Percentiles rank a stretch among this genome's conserved stretches.
These are phyloP conservation scores for Globisporangium radiosum DNA, from an alignment of 352 stramenopile genomes.

Conservation along the genomic window DNA sequence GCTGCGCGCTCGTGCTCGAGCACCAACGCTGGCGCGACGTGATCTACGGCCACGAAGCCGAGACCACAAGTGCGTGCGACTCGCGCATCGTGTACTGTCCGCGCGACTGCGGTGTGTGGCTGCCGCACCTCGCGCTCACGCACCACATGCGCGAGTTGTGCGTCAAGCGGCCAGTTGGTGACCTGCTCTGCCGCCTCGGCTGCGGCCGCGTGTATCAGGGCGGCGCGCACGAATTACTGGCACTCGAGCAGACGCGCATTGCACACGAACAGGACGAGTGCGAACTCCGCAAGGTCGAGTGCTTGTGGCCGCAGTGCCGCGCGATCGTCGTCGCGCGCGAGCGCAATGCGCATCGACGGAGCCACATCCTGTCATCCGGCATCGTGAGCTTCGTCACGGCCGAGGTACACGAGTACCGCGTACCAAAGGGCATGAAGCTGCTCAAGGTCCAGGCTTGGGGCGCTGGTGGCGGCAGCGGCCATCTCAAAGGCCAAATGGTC, in stretches of 20 bases:
- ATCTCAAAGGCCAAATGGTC: conserved; percentile 37
- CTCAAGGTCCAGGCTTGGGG: conserved; percentile 75
- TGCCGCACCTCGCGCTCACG: conserved; percentile 34
- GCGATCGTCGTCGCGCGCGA: conserved; percentile 45
- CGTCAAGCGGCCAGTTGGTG: conserved; percentile 48
- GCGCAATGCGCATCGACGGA: conserved; percentile 49
- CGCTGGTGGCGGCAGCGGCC: conserved; percentile 55
- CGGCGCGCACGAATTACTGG: conserved; percentile 47
- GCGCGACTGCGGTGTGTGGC: conserved; percentile 62
- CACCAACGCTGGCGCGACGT: conserved; percentile 34
- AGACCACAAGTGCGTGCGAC: conserved; percentile 30
- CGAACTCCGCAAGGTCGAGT: conserved; percentile 52
- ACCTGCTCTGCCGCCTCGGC: conserved; percentile 48
- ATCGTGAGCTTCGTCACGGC: conserved; percentile 54
- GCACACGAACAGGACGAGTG: conserved; percentile 73
- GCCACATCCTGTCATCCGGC: conserved; percentile 52
- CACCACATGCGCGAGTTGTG: conserved; percentile 56
- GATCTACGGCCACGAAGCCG: conserved; percentile 53
- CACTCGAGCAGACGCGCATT: conserved; percentile 56
- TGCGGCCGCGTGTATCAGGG: conserved; percentile 53
- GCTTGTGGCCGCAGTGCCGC: conserved; percentile 65
- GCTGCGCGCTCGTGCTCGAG: conserved; percentile 45
- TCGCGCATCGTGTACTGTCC: conserved; percentile 51
- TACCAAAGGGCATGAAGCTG: conserved; percentile 49
- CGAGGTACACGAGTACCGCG: conserved; percentile 58